Base-by-base conservation (phyloP, 192 early-diverging fungal genomes). In the Mortierella alpina region DNA sequence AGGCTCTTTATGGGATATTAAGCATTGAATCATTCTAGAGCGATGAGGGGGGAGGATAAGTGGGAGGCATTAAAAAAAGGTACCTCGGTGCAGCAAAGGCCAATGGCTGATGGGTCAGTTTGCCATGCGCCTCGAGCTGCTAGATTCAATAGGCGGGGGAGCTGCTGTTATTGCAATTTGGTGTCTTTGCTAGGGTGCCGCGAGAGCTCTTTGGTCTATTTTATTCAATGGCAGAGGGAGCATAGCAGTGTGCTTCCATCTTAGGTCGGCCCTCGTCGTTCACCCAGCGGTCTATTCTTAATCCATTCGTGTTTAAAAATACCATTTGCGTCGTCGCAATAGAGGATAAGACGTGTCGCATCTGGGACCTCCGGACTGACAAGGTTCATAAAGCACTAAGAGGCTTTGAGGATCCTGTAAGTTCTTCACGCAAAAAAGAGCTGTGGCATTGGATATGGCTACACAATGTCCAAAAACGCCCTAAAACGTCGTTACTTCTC, bases 301-400 rank as follows among this genome's bases (percentile, higher is more conserved):
- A 17, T 50, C 46, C n/a, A 56, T 57, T 57, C 54, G 18, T 22
- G 7, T 7, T 46, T n/a, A 12, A 41, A 66, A 54, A 13, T 58
- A 44, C 14, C 56, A 12, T n/a, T 51, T 18, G 17, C 14, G 14
- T 11, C 12, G 17, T 67, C 11, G 31, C 31, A 31, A 31, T 62
- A 80, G 77, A 80, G 70, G 77, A 80, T 54, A 80, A 64, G 57
- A 72, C 77, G 18, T 80, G 77, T 67, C 69, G 77, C 31, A 80
- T 80, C 61, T 80, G 77, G 77, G 77, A 80, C 44, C 17, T 80
- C n/a, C 63, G 77, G 18, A 63, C 77, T 18, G 42, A 66, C 39
- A 80, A 64, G 47, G 77, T 80, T 15, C 70, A 80, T 55, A 80
- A 80, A 44, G 77, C 77, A 13, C 53, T 80, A 23, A 72, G 59